Evolutionary conservation across 129 eudicot species (phyloP), one percentile per base, ranked within the genome.

Genomic region (Artemisia argyi): DNA sequence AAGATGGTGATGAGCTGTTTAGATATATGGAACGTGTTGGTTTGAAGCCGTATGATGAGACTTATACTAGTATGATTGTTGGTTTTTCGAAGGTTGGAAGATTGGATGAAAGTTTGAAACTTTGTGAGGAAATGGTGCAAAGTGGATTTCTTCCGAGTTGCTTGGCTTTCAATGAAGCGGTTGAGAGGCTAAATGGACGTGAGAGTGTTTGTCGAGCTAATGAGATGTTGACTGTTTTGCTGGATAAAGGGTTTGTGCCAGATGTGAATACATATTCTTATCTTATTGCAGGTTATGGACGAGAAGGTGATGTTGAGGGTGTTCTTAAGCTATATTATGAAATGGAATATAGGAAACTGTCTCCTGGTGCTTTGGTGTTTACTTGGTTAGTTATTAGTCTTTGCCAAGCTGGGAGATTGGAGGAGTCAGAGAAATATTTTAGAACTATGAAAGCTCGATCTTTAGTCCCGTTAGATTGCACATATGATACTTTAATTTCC

Each of bases 201-300:
- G 91, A 87, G 51, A 30, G 30, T 18, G 69, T 80, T 19, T 67
- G 78, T 51, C 61, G 63, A 65, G 96, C 77, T 22, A 81, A 92
- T 85, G 88, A 81, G 56, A 54, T 87, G 68, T 79, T 92, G 77
- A 89, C 92, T 26, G 50, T 72, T 18, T 22, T 89, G 77, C 72
- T 89, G 24, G 96, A 92, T 61, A 81, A 78, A 73, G 96, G 96
- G 44, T 89, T 89, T 35, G 19, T 67, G 56, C 92, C 96, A 3
- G 86, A 89, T 78, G 84, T 66, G 22, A 76, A 65, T 53, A 89
- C 90, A 4, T 92, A 74, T 62, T 62, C 81, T 28, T 70, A 50
- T 78, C 89, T 89, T 59, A 74, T 87, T 64, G 81, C 81, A 11
- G 98, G 98, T 52, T 92, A 89, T 83, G 72, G 75, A 32, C 79